A percentile compares a stretch with the other conserved stretches of the same genome.
Conservation (phyloP, 2,329 filamentous ascomycete genomes). For the Fusarium coffeatum region DNA sequence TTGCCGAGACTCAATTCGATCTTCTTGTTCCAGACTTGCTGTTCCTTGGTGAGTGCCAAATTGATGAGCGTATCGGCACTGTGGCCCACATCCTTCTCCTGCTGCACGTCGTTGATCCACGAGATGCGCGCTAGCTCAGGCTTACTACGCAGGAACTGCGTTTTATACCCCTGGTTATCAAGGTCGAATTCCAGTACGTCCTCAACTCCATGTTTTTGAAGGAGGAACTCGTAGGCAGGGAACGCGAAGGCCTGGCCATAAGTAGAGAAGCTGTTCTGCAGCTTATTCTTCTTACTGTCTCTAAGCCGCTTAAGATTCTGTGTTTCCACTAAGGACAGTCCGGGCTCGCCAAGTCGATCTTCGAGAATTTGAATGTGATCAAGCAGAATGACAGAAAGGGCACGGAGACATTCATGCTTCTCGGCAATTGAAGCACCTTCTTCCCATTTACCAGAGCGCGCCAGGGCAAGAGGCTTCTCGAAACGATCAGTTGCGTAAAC, state of each 20-base stretch:
- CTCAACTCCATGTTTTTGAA: constrained; percentile 73
- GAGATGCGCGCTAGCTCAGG: constrained; percentile 80
- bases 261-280: constrained; percentile 68
- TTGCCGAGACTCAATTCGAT: constrained; percentile 92
- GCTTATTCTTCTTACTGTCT: constrained; percentile 57
- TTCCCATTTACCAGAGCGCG: constrained; percentile 67
- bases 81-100: constrained; percentile 78
- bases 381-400: constrained; percentile 67
- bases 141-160: constrained; percentile 79
- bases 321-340: constrained; percentile 46
- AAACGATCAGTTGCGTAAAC: constrained; percentile 64
- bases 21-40: constrained; percentile 91
- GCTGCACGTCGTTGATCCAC: constrained; percentile 93
- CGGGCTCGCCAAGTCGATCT: constrained; percentile 43
- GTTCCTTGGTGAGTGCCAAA: constrained; percentile 77
- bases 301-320: constrained; percentile 52
- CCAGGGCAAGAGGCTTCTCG: constrained; percentile 64
- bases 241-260: constrained; percentile 76
- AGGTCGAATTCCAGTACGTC: constrained; percentile 77
- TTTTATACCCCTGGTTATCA: constrained; percentile 77
- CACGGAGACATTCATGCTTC: constrained; percentile 66
- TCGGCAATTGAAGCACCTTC: constrained; percentile 69
- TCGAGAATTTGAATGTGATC: constrained; percentile 61
- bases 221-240: constrained; percentile 83
- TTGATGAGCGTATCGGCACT: constrained; percentile 78